phyloP scores from a whole-genome alignment of 1,139 yeast species.

The Casaregolazyma suthepensis region DNA sequence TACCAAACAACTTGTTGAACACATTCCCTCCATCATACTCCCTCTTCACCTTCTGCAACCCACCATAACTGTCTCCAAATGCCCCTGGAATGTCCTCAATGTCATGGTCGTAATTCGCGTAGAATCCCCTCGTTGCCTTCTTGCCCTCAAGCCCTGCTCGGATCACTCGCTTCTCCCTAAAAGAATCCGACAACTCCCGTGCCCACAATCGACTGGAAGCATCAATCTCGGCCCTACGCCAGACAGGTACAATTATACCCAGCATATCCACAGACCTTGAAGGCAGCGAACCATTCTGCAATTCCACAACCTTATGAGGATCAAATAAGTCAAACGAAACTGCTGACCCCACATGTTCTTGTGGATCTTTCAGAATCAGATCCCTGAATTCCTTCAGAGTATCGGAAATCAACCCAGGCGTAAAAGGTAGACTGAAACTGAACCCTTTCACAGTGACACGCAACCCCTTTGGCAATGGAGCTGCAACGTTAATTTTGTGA shows the following conservation, averaged over 20 bases:
- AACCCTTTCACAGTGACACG: background rate
- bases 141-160: background rate
- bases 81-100: background rate
- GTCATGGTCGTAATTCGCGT: background rate
- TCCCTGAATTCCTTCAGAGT: background rate
- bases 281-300: background rate
- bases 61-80: background rate
- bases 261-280: background rate
- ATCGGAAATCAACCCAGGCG: background rate
- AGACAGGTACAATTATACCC: background rate
- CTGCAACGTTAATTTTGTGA: background rate
- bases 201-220: background rate
- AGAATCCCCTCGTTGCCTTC: background rate
- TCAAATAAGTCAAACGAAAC: background rate
- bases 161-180: background rate
- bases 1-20: background rate
- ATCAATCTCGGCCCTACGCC: background rate
- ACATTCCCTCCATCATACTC: background rate
- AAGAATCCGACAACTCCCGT: background rate
- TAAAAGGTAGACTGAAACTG: background rate
- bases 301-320: background rate
- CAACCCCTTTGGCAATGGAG: background rate
- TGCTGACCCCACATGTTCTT: background rate
- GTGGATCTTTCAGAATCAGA: background rate
- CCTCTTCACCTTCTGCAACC: background rate